Conservation (phyloP, 805 yeast genomes). For the Candida easanensis region DNA sequence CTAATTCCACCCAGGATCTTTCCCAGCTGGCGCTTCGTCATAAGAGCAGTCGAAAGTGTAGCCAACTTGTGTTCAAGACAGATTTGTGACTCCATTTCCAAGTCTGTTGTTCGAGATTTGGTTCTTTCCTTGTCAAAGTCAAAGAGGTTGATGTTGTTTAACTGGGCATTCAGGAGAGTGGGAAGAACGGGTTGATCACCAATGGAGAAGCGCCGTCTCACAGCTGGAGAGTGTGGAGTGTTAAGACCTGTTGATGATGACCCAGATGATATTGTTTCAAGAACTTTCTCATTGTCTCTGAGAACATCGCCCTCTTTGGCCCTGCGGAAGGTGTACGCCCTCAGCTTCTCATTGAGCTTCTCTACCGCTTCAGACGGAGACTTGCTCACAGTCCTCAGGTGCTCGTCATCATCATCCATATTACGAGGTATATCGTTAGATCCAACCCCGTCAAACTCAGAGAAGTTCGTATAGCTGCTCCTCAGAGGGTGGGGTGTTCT, state of each 20-base stretch:
- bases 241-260: conserved; percentile 10
- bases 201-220: conserved; percentile 19
- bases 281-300: conserved; percentile 17
- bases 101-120: conserved; percentile 2
- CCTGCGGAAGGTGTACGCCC: conserved; percentile 9
- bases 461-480: neutral
- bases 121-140: conserved; percentile 15
- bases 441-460: neutral
- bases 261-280: conserved; percentile 17
- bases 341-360: conserved; percentile 9
- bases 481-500: neutral
- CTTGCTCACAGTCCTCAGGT: neutral
- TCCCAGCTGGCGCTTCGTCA: conserved; percentile 27
- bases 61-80: conserved; percentile 19
- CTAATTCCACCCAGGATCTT: conserved; percentile 29
- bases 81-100: conserved; percentile 4
- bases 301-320: conserved; percentile 6
- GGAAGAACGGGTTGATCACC: conserved; percentile 26
- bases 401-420: neutral
- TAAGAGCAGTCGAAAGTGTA: conserved; percentile 20
- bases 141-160: conserved; percentile 26
- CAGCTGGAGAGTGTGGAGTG: conserved; percentile 6
- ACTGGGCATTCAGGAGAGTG: conserved; percentile 26
- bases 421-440: neutral
- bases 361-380: conserved; percentile 8